Evolutionary conservation across 108 stramenopile species (phyloP), one percentile per base, ranked within the genome.

Genomic region (Nitzschia sp.): DNA sequence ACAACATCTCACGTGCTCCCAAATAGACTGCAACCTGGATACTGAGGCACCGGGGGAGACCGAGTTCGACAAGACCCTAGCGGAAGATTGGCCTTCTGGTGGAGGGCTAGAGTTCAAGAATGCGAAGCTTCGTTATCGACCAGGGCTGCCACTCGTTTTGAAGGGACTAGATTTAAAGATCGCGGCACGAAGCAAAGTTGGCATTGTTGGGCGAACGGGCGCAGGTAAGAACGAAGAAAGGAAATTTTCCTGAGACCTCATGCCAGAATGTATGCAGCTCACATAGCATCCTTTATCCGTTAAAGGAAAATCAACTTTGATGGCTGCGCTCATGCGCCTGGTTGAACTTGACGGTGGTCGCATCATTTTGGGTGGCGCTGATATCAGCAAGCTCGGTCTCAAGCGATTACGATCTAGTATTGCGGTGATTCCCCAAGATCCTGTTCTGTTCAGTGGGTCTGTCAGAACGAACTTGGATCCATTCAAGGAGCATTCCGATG

Each of bases 351-450:
- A 84, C 56, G 66, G 61, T 18, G 95, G 95, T 3, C 63, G 49
- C 0, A 86, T 97, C 18, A 54, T 54, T 28, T 84, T 97, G 45
- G 97, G 95, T 71, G 97, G 96, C 48, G 64, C 88, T 5, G 93
- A 97, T 68, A 68, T 82, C 9, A 66, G 72, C 6, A 46, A 63
- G 18, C 46, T 97, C 15, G 94, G 93, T 0, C 77, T 98, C 26
- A 66, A 72, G 57, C 70, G 71, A 19, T 59, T 98, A 25, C 82
- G 96, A 45, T 74, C 77, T 1, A 71, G 72, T 25, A 82, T 98
- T 33, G 85, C 90, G n/a, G 91, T 98, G 34, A 95, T 97, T 53
- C 97, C 96, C 0, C 97, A 97, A 75, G 91, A 94, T 54, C 96
- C 96, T 2, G 89, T 95, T 19, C 58, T 98, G 28, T 97, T 97